Conservation (phyloP, 1,139 yeast genomes). For the Trichomonascaceae sp. region DNA sequence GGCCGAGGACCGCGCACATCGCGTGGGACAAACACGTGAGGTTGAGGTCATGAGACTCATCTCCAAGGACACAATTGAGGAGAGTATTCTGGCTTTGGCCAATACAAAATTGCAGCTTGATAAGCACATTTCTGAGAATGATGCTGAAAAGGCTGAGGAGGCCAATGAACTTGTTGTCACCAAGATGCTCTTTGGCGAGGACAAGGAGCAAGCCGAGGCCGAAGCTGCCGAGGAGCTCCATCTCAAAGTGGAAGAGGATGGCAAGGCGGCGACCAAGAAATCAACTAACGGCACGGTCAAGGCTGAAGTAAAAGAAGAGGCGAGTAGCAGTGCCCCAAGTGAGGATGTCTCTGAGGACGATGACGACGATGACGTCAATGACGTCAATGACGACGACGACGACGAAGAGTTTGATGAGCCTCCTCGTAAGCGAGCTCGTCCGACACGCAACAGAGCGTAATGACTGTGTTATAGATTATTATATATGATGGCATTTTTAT, state of each 20-base stretch:
- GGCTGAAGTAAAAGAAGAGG: not conserved
- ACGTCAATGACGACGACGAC: too few relatives aligned
- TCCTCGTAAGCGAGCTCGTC: too few relatives aligned
- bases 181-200: conserved; percentile 24
- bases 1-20: conserved; percentile 96
- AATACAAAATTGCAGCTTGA: conserved; percentile 85
- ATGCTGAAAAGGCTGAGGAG: conserved; percentile 38
- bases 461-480: too few relatives aligned
- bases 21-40: conserved; percentile 89
- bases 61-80: conserved; percentile 68
- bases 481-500: too few relatives aligned
- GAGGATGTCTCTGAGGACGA: too few relatives aligned
- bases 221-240: not conserved
- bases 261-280: too few relatives aligned
- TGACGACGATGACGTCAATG: too few relatives aligned
- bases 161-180: conserved; percentile 35
- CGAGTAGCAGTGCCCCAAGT: too few relatives aligned
- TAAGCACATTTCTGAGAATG: conserved; percentile 42
- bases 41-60: conserved; percentile 74
- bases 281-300: not conserved
- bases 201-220: not conserved
- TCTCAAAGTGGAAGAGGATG: too few relatives aligned
- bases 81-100: conserved; percentile 74
- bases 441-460: too few relatives aligned
- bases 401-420: too few relatives aligned